phyloP scores from a whole-genome alignment of 768 basidiomycete genomes.

The Tylopilus vinaceipallidus region DNA sequence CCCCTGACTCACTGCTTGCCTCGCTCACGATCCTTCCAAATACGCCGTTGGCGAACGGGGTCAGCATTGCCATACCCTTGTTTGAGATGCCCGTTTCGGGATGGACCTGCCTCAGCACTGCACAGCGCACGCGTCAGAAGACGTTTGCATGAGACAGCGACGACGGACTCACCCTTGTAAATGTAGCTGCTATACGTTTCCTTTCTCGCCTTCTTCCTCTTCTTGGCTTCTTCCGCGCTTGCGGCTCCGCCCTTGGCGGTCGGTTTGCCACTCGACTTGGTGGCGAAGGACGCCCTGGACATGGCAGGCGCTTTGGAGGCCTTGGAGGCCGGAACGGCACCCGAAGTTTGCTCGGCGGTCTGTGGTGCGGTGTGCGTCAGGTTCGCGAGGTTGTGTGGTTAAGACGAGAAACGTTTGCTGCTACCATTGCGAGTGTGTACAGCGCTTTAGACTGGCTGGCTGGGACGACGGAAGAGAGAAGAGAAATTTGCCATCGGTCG shows the following conservation, averaged over 20 bases:
- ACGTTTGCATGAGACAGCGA: too few species aligned
- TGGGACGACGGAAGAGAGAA: too few species aligned
- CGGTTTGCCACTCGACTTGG: slow-evolving; percentile 35
- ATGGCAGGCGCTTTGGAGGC: slow-evolving; percentile 30
- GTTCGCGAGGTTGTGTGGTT: background rate
- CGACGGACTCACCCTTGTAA: slow-evolving; percentile 45
- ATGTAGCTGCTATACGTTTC: slow-evolving; percentile 67
- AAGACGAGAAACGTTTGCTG: background rate
- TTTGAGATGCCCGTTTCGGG: slow-evolving; percentile 74
- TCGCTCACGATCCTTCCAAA: slow-evolving; percentile 58
- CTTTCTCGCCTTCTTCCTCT: slow-evolving; percentile 54
- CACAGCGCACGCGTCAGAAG: background rate
- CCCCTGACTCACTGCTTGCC: slow-evolving; percentile 43
- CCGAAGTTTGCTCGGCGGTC: background rate
- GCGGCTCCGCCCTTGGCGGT: slow-evolving; percentile 10
- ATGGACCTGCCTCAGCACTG: slow-evolving; percentile 69
- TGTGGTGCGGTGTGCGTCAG: background rate
- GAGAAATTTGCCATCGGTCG: background rate
- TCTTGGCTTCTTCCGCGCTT: slow-evolving; percentile 45
- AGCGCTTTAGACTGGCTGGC: background rate
- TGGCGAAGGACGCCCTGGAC: slow-evolving; percentile 49
- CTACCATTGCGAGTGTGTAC: background rate
- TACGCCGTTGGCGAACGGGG: slow-evolving; percentile 64
- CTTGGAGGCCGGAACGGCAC: slow-evolving; percentile 30
- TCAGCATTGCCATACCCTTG: slow-evolving; percentile 58